A percentile compares a stretch with the other conserved stretches of the same genome.
These are phyloP conservation scores for Umbelopsis vinacea DNA, from an alignment of 192 early-diverging fungal genomes.

Conservation along the genomic window DNA sequence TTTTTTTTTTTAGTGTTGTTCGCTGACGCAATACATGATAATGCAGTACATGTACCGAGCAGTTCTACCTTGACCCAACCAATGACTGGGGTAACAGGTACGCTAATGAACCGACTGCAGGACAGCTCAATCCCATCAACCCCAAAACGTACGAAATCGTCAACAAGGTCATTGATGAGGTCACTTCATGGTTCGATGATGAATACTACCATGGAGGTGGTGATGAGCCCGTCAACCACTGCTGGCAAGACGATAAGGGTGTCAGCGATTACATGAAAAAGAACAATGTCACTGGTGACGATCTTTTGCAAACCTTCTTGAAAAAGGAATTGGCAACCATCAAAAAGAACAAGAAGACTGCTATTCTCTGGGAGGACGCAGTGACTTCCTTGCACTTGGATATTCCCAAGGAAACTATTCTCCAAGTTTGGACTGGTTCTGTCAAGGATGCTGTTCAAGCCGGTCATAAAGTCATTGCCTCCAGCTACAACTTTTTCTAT, in stretches of 20 bases:
- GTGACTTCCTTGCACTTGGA: slow-evolving; percentile 49
- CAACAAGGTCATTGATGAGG: slow-evolving; percentile 66
- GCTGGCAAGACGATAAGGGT: slow-evolving; percentile 60
- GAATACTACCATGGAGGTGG: slow-evolving; percentile 74
- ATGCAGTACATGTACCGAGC: slow-evolving; percentile 34
- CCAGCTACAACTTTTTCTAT: slow-evolving; percentile 70
- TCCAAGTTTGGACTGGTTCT: slow-evolving; percentile 76
- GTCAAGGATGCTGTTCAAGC: slow-evolving; percentile 57
- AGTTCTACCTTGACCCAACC: slow-evolving; percentile 33
- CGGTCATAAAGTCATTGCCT: slow-evolving; percentile 71
- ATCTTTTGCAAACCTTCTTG: slow-evolving; percentile 49
- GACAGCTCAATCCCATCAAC: slow-evolving; percentile 78
- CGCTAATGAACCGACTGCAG: slow-evolving; percentile 76
- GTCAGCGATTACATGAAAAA: slow-evolving; percentile 40
- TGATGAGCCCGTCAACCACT: slow-evolving; percentile 77
- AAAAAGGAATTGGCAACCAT: slow-evolving; percentile 48
- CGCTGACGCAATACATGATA: too few relatives aligned
- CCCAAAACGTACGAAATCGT: slow-evolving; percentile 68
- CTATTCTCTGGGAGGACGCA: slow-evolving; percentile 79
- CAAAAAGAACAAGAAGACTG: slow-evolving; percentile 46
- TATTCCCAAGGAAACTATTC: slow-evolving; percentile 59
- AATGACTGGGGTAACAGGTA: slow-evolving; percentile 57
- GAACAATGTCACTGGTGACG: slow-evolving; percentile 31
- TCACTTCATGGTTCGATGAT: slow-evolving; percentile 71
- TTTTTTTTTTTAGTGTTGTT: too few relatives aligned